Evolutionary conservation across 805 yeast species (phyloP).

Genomic region (Candida chilensis): DNA sequence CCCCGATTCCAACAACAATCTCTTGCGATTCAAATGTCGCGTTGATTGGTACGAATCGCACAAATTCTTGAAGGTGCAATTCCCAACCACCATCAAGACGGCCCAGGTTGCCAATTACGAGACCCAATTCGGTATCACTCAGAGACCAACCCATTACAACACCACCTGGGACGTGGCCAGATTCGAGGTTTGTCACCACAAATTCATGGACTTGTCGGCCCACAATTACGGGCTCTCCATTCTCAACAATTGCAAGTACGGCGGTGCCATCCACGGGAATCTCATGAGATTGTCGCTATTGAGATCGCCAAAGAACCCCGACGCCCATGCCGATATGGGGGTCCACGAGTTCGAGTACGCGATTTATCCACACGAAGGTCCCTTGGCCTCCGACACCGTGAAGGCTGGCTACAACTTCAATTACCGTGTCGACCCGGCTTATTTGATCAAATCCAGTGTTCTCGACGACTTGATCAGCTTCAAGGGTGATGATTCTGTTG

Average conservation of each 20-base stretch:
- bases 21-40: conserved; percentile 23
- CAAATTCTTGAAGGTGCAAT: conserved; percentile 88
- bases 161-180: conserved; percentile 96
- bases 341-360: conserved; percentile 77
- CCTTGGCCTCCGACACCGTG: conserved; percentile 55
- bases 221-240: conserved; percentile 79
- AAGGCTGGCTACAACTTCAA: conserved; percentile 76
- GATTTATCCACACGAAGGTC: conserved; percentile 72
- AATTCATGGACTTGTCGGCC: conserved; percentile 88
- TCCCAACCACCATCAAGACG: conserved; percentile 75
- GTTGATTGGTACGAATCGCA: conserved; percentile 87
- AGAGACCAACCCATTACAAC: conserved; percentile 89
- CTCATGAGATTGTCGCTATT: conserved; percentile 77
- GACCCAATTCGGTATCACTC: conserved; percentile 88
- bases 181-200: conserved; percentile 92
- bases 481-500: conserved; percentile 47
- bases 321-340: conserved; percentile 93
- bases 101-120: conserved; percentile 76
- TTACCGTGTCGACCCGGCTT: conserved; percentile 21
- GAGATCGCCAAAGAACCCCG: conserved; percentile 92
- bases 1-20: conserved; percentile 37
- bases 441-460: conserved; percentile 7
- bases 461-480: conserved; percentile 10
- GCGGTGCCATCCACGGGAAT: conserved; percentile 91
- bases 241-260: conserved; percentile 81